A percentile compares a stretch with the other conserved stretches of the same genome.
Conservation (phyloP, 139 green algal genomes). For the Desmodesmus armatus region DNA sequence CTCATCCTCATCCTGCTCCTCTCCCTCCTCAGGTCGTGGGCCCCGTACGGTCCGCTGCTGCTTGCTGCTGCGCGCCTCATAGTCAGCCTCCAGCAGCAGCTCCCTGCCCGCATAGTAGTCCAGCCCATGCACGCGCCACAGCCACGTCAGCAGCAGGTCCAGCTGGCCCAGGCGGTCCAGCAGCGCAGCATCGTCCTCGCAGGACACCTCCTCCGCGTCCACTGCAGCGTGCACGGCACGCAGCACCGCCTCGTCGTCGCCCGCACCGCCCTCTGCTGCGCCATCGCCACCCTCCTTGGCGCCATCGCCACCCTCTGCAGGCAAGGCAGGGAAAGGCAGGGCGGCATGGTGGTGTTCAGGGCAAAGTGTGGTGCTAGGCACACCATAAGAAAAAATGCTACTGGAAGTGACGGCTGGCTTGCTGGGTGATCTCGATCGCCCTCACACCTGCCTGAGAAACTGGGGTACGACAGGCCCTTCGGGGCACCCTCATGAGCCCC, state of each 20-base stretch:
- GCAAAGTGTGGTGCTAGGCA: too few species aligned
- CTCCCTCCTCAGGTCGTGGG: conserved; percentile 47
- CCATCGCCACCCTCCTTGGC: conserved; percentile 22
- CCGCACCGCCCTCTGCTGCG: conserved; percentile 34
- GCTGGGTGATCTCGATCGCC: too few species aligned
- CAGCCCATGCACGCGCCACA: conserved; percentile 92
- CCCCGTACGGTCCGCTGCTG: conserved; percentile 41
- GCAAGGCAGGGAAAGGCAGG: not conserved
- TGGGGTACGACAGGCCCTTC: too few species aligned
- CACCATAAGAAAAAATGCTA: too few species aligned
- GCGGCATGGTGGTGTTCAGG: too few species aligned
- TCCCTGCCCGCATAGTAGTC: conserved; percentile 87
- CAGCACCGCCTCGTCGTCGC: not conserved
- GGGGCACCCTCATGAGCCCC: too few species aligned
- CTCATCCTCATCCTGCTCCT: conserved; percentile 40
- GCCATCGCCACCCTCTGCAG: conserved; percentile 40
- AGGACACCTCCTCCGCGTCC: conserved; percentile 44
- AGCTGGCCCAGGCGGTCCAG: conserved; percentile 65
- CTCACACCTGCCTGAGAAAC: too few species aligned
- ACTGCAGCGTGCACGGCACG: conserved; percentile 14
- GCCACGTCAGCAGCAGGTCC: conserved; percentile 88
- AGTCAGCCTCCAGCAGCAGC: conserved; percentile 8
- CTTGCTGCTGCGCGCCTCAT: not conserved
- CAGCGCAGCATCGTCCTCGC: conserved; percentile 46
- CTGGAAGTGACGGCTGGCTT: too few species aligned